These are phyloP conservation scores for Suhomyces bokatorum DNA, from an alignment of 1,139 yeast genomes.

Conservation along the genomic window DNA sequence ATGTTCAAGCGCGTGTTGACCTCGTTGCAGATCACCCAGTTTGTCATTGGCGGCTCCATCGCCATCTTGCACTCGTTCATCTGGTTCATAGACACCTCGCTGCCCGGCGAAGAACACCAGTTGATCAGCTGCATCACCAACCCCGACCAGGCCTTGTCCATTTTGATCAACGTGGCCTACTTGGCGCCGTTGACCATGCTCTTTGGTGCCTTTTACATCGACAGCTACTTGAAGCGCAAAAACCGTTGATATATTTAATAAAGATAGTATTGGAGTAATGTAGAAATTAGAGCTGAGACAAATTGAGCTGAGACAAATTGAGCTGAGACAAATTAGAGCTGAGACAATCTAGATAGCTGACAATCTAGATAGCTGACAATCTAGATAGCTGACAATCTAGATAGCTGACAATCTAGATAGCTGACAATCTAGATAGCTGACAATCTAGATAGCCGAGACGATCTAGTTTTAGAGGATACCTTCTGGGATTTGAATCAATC, in stretches of 20 bases:
- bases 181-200: conserved; percentile 70
- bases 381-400: too few species aligned
- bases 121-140: conserved; percentile 57
- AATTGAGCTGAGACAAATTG: too few species aligned
- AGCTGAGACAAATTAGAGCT: too few species aligned
- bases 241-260: not conserved
- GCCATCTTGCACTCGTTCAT: conserved; percentile 66
- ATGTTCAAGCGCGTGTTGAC: conserved; percentile 62
- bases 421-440: too few species aligned
- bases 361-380: too few species aligned
- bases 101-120: conserved; percentile 11
- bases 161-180: conserved; percentile 62
- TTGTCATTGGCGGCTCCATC: conserved; percentile 67
- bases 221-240: conserved; percentile 49
- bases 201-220: conserved; percentile 70
- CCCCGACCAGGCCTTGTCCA: conserved; percentile 64
- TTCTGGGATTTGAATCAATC: too few species aligned
- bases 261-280: too few species aligned
- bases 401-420: too few species aligned
- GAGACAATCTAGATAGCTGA: too few species aligned
- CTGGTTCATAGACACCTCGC: conserved; percentile 52
- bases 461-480: too few species aligned
- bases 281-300: too few species aligned
- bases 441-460: too few species aligned
- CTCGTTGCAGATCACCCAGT: conserved; percentile 69